Conservation (phyloP, 805 yeast species). For the Yarrowia divulgata region DNA sequence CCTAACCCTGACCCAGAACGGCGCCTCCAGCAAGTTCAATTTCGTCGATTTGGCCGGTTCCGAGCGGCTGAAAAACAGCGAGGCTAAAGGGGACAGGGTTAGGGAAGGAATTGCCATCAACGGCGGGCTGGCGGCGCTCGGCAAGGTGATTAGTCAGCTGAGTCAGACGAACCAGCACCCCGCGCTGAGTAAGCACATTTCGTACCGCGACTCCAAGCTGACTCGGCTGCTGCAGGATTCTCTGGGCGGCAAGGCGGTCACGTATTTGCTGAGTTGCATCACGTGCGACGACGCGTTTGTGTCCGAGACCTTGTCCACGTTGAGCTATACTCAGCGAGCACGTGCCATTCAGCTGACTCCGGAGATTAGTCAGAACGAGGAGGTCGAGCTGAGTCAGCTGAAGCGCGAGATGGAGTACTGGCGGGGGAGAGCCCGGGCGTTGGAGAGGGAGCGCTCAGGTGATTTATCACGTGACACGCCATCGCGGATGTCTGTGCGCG, state of each 20-base stretch:
- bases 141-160: constrained; percentile 60
- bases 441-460: neutral
- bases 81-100: constrained; percentile 59
- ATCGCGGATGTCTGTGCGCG: neutral
- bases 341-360: constrained; percentile 45
- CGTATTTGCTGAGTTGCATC: constrained; percentile 86
- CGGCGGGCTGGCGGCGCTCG: constrained; percentile 69
- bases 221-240: constrained; percentile 83
- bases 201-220: constrained; percentile 70
- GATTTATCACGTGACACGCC: constrained; percentile 6
- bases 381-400: constrained; percentile 42
- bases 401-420: constrained; percentile 43
- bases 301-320: constrained; percentile 44
- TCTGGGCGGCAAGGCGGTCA: constrained; percentile 85
- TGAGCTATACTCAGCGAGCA: constrained; percentile 45
- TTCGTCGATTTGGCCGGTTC: constrained; percentile 78
- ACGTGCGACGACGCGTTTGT: constrained; percentile 48
- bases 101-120: constrained; percentile 73
- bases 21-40: constrained; percentile 61
- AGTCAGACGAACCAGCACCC: constrained; percentile 45
- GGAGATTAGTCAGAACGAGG: constrained; percentile 43
- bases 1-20: constrained; percentile 61
- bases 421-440: constrained; percentile 21
- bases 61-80: constrained; percentile 63
- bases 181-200: constrained; percentile 48